Conservation (phyloP, 1,284 basidiomycete genomes). For the Naganishia sp. region DNA sequence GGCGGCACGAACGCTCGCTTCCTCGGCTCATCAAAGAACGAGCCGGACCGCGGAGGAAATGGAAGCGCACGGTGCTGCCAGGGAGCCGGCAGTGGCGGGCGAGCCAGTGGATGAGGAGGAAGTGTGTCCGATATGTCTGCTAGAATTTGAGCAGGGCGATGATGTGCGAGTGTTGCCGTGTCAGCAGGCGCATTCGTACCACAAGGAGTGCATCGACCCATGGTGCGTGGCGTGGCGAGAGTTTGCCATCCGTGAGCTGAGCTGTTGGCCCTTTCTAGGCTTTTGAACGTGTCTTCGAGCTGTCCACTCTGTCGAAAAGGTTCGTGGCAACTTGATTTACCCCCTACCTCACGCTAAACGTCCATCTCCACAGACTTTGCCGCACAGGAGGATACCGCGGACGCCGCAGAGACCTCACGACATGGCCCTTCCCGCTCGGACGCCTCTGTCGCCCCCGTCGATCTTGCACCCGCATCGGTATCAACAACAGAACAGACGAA, state of each 20-base stretch:
- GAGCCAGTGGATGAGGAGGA: conserved; percentile 58
- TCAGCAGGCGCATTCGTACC: conserved; percentile 83
- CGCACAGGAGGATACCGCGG: conserved; percentile 36
- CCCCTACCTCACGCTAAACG: neutral
- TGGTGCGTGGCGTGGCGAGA: conserved; percentile 42
- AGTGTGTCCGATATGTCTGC: conserved; percentile 89
- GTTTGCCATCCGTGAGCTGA: neutral
- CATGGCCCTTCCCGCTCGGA: neutral
- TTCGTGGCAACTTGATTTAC: conserved; percentile 47
- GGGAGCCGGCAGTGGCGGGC: neutral
- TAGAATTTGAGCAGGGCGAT: conserved; percentile 89
- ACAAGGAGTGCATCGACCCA: conserved; percentile 60
- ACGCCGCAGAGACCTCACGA: conserved; percentile 10
- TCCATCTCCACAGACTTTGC: conserved; percentile 47
- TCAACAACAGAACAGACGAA: neutral
- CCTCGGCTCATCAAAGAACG: conserved; percentile 6
- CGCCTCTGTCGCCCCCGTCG: conserved; percentile 9
- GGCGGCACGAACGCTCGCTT: conserved; percentile 31
- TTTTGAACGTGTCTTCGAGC: conserved; percentile 81
- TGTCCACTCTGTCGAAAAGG: conserved; percentile 90
- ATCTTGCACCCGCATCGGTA: conserved; percentile 11
- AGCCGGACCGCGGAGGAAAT: conserved; percentile 13
- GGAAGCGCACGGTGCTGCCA: neutral
- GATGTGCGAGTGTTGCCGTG: conserved; percentile 85
- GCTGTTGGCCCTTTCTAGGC: conserved; percentile 67